Conservation (phyloP, 1,284 basidiomycete species). For the Rhodotorula sp. region DNA sequence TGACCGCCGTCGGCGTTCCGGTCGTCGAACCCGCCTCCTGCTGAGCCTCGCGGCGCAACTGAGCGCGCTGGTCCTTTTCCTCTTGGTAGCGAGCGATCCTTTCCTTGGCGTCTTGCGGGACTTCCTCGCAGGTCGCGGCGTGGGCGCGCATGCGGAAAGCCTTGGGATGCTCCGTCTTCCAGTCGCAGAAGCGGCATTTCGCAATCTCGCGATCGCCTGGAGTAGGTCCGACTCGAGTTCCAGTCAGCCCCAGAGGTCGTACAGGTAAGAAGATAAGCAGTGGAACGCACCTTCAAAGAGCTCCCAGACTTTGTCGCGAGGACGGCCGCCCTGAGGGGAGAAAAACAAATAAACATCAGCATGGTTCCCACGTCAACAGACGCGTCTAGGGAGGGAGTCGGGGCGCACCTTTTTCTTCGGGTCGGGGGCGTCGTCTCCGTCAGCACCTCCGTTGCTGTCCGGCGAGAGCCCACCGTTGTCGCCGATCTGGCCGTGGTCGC, state of each 20-base stretch:
- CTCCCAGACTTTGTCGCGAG: conserved; percentile 43
- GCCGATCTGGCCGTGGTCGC: background rate
- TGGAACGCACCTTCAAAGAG: conserved; percentile 37
- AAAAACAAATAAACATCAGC: background rate
- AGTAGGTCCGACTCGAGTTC: no score
- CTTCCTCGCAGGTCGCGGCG: conserved; percentile 35
- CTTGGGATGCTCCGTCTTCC: conserved; percentile 47
- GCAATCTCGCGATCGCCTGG: conserved; percentile 32
- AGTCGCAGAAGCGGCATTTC: conserved; percentile 41
- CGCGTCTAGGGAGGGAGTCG: background rate
- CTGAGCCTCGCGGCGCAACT: conserved; percentile 17
- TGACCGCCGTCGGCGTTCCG: background rate
- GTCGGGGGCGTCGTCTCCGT: background rate
- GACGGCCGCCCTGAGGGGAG: conserved; percentile 32
- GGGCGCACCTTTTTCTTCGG: conserved; percentile 12
- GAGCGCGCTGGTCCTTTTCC: conserved; percentile 25
- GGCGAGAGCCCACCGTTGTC: background rate
- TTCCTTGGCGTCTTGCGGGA: conserved; percentile 31
- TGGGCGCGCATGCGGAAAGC: conserved; percentile 47
- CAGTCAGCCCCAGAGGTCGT: background rate
- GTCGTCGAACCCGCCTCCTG: background rate
- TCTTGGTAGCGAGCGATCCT: conserved; percentile 15
- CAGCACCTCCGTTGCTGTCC: conserved; percentile 9
- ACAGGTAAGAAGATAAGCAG: background rate
- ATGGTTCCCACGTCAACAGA: background rate